Evolutionary conservation across 208 protist species (phyloP), one percentile per base, ranked within the genome.

Genomic region (Leishmania mexicana): DNA sequence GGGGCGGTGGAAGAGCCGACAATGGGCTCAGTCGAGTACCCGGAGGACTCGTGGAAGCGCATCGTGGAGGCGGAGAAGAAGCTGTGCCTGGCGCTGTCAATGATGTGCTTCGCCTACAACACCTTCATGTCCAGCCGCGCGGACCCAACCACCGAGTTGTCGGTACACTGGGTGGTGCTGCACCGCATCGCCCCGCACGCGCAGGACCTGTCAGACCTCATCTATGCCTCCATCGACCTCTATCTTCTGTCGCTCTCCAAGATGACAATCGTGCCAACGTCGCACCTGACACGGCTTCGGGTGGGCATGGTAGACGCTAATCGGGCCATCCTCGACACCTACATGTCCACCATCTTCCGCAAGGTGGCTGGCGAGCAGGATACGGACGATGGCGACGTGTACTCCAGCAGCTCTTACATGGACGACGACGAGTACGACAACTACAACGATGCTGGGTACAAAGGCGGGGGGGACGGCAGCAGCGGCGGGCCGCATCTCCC

Each of bases 91-190:
- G 88, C 90, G 67, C 80, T 96, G 57, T 93, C 90, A 4, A 96
- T 98, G 92, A 96, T 98, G 95, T 85, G 91, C 28, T 96, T 90
- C 74, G 95, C 95, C 49, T 98, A 96, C 81, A 85, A 88, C 68
- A 92, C 87, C 42, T 98, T 98, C 83, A 96, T 96, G 93, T 93
- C 93, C 60, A 96, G 92, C 73, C 83, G 90, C 62, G 88, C 89
- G 28, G 91, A 92, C 86, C 49, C 84, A 38, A 82, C 73, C 47
- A 84, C 81, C 19, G 91, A 91, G 67, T 74, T 96, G 40, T 95
- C 91, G 45, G 92, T 98, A 57, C 95, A 98, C 87, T 98, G 95
- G 95, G 95, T 98, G 45, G 91, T 96, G 75, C 87, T 98, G 65
- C 92, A 95, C 51, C 95, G 93, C 81, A 98, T 98, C 75, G 88